These are phyloP conservation scores for Citrus unshiu DNA, from an alignment of 345 rosid species.

Conservation along the genomic window DNA sequence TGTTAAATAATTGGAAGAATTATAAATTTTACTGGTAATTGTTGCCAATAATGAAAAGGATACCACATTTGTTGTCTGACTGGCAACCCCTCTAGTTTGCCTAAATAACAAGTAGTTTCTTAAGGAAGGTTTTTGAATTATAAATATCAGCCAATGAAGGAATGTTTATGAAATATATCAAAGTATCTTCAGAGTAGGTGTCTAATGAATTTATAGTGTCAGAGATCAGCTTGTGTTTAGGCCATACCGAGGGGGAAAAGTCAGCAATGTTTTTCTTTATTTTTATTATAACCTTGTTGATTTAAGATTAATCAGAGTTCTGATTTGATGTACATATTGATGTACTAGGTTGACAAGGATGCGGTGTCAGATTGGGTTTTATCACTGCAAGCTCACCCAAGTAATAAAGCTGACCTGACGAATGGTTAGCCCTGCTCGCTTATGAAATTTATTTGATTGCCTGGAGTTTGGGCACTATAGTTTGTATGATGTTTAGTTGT, in stretches of 20 bases:
- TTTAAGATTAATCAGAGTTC: neutral
- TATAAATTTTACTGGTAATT: neutral
- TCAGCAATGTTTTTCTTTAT: neutral
- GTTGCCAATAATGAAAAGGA: neutral
- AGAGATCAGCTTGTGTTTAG: neutral
- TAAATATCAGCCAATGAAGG: neutral
- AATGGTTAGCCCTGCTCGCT: conserved; percentile 40
- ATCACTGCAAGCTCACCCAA: conserved; percentile 67
- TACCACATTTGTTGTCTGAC: neutral
- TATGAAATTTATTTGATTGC: conserved; percentile 1
- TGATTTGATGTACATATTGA: neutral
- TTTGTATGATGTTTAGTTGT: neutral
- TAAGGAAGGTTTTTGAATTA: neutral
- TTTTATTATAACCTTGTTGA: neutral
- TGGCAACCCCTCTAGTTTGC: neutral
- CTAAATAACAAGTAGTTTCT: neutral
- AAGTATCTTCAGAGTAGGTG: neutral
- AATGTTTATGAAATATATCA: neutral
- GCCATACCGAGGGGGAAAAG: neutral
- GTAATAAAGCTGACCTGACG: conserved; percentile 32
- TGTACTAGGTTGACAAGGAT: conserved; percentile 60
- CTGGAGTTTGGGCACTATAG: neutral
- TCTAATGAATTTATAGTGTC: neutral
- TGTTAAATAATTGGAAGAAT: neutral
- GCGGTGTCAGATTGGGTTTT: conserved; percentile 69